Evolutionary conservation across 139 green algal genomes (phyloP), one percentile per base, ranked within the genome.

Genomic region (Zygnema cylindricum): DNA sequence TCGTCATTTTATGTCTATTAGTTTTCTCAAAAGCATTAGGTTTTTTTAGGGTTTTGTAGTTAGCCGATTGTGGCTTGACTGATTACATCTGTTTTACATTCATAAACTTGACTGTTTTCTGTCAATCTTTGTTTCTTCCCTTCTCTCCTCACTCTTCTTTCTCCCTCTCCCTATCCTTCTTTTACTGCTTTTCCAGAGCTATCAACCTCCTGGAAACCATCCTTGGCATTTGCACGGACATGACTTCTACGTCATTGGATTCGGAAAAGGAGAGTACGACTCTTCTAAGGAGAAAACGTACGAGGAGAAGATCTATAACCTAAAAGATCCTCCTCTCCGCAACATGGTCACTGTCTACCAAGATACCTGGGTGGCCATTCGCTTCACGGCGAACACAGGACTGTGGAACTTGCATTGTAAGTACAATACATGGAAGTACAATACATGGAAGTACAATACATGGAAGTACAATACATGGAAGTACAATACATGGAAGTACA

Each of bases 391-490:
- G 7, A 79, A 79, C 16, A 16, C 16, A 11, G 71, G 71, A 7
- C 7, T 79, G 71, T 79, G 71, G 71, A 79, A 79, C 38, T 40
- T 79, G 71, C 71, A 79, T 43, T 79, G 71, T 79, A 79, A 3
- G 71, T 79, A 16, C n/a, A n/a, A n/a, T n/a, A n/a, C n/a, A n/a
- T n/a, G n/a, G n/a, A n/a, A n/a, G n/a, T n/a, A n/a, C n/a, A n/a
- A n/a, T n/a, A n/a, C n/a, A n/a, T n/a, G n/a, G n/a, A n/a, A n/a
- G n/a, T n/a, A n/a, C n/a, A n/a, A n/a, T n/a, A n/a, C n/a, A n/a
- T n/a, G n/a, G n/a, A n/a, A n/a, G n/a, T n/a, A n/a, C n/a, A n/a
- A n/a, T n/a, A n/a, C n/a, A n/a, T n/a, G n/a, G n/a, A n/a, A n/a
- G n/a, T n/a, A n/a, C n/a, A n/a, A n/a, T n/a, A n/a, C n/a, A 30